A percentile compares a stretch with the other conserved stretches of the same genome.
These are phyloP conservation scores for Chimonanthus salicifolius DNA, from an alignment of 164 flowering plant genomes.

Conservation along the genomic window DNA sequence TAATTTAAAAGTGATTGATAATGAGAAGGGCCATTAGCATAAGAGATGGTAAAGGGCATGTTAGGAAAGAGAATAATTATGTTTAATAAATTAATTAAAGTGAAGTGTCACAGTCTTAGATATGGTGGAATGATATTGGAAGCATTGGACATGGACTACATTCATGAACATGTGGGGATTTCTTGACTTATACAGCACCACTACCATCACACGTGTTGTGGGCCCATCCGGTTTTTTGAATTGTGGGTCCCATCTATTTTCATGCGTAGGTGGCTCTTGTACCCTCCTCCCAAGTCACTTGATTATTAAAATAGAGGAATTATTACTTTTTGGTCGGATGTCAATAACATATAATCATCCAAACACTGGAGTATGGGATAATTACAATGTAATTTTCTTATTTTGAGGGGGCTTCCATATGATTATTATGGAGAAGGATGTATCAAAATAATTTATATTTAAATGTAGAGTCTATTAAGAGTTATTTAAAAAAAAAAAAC, in stretches of 20 bases:
- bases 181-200: constrained; percentile 5
- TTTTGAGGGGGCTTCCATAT: no score
- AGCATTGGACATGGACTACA: not conserved
- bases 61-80: not conserved
- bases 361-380: no score
- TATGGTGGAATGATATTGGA: not conserved
- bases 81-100: not conserved
- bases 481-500: no score
- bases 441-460: no score
- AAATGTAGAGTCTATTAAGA: no score
- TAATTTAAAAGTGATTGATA: not conserved
- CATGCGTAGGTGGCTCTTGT: not conserved
- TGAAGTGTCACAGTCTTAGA: not conserved
- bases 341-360: no score
- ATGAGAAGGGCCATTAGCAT: not conserved
- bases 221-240: not conserved
- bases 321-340: no score
- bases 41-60: no score
- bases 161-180: not conserved
- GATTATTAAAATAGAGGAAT: no score
- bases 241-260: constrained; percentile 1
- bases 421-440: no score
- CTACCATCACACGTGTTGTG: constrained; percentile 2
- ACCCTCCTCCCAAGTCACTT: no score
- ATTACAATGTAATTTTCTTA: no score